Base-by-base conservation (phyloP, 1,284 basidiomycete species). In the Lignosus rhinocerotis region DNA sequence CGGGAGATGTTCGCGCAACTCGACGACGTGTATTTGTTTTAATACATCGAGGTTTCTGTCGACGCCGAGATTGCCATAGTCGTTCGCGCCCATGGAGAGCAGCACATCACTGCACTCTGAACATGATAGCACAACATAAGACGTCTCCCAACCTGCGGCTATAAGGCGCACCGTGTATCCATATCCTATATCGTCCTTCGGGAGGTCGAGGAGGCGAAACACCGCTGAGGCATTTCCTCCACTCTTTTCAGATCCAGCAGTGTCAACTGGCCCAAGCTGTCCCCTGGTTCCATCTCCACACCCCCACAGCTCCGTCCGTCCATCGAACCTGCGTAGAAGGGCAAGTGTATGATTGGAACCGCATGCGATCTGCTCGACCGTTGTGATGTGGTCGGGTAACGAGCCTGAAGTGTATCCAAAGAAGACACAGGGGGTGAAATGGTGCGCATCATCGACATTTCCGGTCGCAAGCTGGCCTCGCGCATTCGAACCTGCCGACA, bases 141-240 rank as follows among this genome's bases (percentile, higher is more conserved):
- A 87, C 7, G 92, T 92, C 70, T 94, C 90, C 93, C 93, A 96
- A 30, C 85, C 82, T 1, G 87, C 83, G 6, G 85, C 84, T 42
- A 94, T 72, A 12, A 73, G 57, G 50, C 75, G 77, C 46, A 75
- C 70, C 16, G 65, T 58, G 66, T 81, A 81, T 4, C 67, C 75
- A 25, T 7, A 61, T 57, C 6, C 32, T n/a, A 70, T 55, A 39
- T 68, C 63, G 12, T 71, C 66, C 11, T 79, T 59, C 5, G 72
- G 66, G 6, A 86, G 66, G 45, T 75, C 65, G 44, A 91, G 73
- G 11, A 69, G 78, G 52, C 69, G 70, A 68, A 90, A 88, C n/a
- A 78, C 56, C 1, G 62, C 55, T 44, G 46, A 39, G 17, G 39
- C 63, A 53, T 57, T 61, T 55, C 45, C 65, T 62, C 19, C 11